A percentile compares a stretch with the other conserved stretches of the same genome.
Conservation (phyloP, 192 early-diverging fungal species). For the Lobosporangium transversale region DNA sequence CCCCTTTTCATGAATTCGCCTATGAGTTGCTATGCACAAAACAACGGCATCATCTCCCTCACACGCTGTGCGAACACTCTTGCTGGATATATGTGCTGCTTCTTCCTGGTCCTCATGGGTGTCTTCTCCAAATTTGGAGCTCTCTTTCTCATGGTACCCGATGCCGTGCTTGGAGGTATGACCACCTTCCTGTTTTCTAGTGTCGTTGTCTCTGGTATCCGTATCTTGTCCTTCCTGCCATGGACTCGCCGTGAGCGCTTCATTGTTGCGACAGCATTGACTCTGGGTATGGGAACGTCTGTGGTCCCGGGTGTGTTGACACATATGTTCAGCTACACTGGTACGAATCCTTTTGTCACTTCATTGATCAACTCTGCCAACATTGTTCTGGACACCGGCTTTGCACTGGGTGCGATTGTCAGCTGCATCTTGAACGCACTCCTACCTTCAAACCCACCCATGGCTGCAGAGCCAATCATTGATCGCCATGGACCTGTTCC, state of each 20-base stretch:
- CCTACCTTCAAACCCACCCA: conserved; percentile 42
- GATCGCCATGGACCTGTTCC: conserved; percentile 40
- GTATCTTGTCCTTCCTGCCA: conserved; percentile 60
- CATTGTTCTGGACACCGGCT: conserved; percentile 59
- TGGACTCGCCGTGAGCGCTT: conserved; percentile 68
- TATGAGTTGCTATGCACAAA: conserved; percentile 66
- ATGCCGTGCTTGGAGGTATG: conserved; percentile 63
- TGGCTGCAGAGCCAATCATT: conserved; percentile 35
- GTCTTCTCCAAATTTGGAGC: conserved; percentile 64
- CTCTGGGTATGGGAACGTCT: conserved; percentile 59
- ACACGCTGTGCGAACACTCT: conserved; percentile 64
- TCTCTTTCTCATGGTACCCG: conserved; percentile 56
- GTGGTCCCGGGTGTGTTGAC: conserved; percentile 63
- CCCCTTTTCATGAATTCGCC: conserved; percentile 59
- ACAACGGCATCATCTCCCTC: conserved; percentile 66
- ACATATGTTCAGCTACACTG: conserved; percentile 58
- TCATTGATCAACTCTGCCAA: conserved; percentile 59
- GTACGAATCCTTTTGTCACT: conserved; percentile 45
- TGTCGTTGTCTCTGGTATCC: conserved; percentile 65
- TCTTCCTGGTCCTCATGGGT: conserved; percentile 62
- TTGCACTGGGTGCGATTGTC: conserved; percentile 55
- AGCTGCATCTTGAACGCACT: conserved; percentile 53
- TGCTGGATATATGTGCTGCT: conserved; percentile 65
- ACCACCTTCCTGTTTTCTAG: conserved; percentile 63
- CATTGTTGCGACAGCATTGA: conserved; percentile 58